Base-by-base conservation (phyloP, 2,329 filamentous ascomycete genomes). In the Hypoxylon rubiginosum region DNA sequence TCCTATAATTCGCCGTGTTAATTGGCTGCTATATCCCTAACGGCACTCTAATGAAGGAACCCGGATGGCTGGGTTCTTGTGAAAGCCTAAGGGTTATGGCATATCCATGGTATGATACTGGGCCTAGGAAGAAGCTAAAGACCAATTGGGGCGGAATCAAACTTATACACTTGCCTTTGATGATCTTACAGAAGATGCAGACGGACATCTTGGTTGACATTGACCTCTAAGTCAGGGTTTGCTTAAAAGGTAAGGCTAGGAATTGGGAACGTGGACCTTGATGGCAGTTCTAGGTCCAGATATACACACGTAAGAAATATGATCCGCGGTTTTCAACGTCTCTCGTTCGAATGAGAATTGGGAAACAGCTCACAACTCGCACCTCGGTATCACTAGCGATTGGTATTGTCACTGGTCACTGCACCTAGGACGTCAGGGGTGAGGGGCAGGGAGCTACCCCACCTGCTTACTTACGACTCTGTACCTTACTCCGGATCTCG, bases 151-250 rank as follows among this genome's bases (percentile, higher is more conserved):
- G n/a, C n/a, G n/a, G 19, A 21, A 50, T 54, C 15, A 43, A 21
- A 26, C 32, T 48, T 6, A 30, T 46, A 71, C 76, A 71, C 76
- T 66, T 76, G 85, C 95, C 95, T 87, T 97, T 97, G 84, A 99
- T 91, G 79, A 99, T 98, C 81, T 93, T 97, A 87, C 96, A 99
- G 84, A 99, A 99, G 77, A 98, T 93, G 79, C 96, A 99, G 69
- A 91, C 85, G 58, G 90, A 86, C 83, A 88, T 87, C 65, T 73
- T 82, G 63, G 71, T 78, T 39, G 73, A 66, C 74, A 79, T 78
- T 39, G 41, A 49, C 9, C 6, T 61, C 24, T 39, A 36, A 36
- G 41, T 39, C 45, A 24, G 41, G 48, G 39, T 41, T 41, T n/a
- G 48, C 15, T 41, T 15, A 26, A 19, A 58, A 45, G 46, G 36